Evolutionary conservation across 345 rosid species (phyloP), one percentile per base, ranked within the genome.

Genomic region (Nephelium lappaceum): DNA sequence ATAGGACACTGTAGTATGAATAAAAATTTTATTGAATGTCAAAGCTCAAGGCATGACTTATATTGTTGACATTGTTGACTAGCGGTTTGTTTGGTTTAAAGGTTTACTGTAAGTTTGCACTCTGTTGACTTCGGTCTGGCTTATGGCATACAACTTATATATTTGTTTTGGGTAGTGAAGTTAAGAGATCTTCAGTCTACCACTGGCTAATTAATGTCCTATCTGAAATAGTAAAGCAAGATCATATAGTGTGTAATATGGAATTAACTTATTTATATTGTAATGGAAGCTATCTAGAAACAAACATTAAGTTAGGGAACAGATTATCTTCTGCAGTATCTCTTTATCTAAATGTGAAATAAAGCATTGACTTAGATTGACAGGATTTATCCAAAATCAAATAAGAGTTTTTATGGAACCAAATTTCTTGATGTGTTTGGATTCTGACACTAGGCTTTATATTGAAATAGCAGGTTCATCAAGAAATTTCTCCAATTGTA

Each of bases 401-500:
- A 23, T 60, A 60, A 3, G 5, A 60, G 23, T 21, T 65, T 36
- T 57, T n/a, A 16, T 16, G 21, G 61, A 65, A 41, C 71, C 64
- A 24, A 45, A 61, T 64, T 51, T 8, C 38, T 23, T 53, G 23
- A n/a, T 12, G 0, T 15, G 5, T 38, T 36, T 16, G 64, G 27
- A 60, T 60, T 60, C 27, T 60, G 64, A 60, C 11, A n/a, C 10
- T 60, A 21, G 64, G 64, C 55, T 55, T 7, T 18, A 25, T 81
- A 69, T 87, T 84, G 27, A 60, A 60, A n/a, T 58, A 9, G 81
- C 90, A 97, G 99, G 93, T 92, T 80, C 95, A 80, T 24, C 93
- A 93, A 81, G 98, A 97, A 84, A 86, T 94, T 75, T 91, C 97
- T 69, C 97, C 98, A 23, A 39, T 94, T 80, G 97, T 92, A 53